phyloP scores from a whole-genome alignment of 2,329 filamentous ascomycete species.

The Massarina eburnea region DNA sequence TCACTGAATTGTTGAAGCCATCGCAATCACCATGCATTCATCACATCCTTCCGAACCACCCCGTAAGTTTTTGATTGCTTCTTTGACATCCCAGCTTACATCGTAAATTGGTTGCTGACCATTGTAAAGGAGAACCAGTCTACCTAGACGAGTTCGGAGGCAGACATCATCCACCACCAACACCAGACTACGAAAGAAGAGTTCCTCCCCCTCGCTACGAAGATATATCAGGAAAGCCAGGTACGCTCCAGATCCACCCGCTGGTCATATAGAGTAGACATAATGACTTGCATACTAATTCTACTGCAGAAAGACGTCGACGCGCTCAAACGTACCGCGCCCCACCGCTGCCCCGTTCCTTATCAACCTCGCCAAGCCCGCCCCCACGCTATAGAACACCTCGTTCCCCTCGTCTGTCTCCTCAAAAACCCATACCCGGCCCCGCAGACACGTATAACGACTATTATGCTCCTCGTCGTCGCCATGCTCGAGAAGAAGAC shows the following conservation, averaged over 20 bases:
- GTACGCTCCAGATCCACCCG: background rate
- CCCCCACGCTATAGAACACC: conserved; percentile 7
- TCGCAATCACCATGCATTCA: conserved; percentile 3
- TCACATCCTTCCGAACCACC: conserved; percentile 1
- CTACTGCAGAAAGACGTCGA: conserved; percentile 1
- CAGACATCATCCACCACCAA: conserved; percentile 6
- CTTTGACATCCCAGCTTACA: background rate
- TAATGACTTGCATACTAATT: background rate
- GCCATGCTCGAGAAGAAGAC: conserved; percentile 11
- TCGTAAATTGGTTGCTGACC: background rate
- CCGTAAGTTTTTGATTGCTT: conserved; percentile 1
- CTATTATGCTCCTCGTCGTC: conserved; percentile 8
- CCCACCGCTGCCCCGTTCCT: background rate
- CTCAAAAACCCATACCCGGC: conserved; percentile 1
- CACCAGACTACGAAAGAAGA: conserved; percentile 1
- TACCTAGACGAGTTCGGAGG: conserved; percentile 14
- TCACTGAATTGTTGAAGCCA: background rate
- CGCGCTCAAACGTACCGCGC: conserved; percentile 6
- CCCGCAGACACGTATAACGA: conserved; percentile 7
- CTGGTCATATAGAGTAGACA: background rate
- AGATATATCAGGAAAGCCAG: conserved; percentile 1
- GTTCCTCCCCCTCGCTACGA: conserved; percentile 5
- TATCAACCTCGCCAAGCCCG: conserved; percentile 6
- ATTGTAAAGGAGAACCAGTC: conserved; percentile 4
- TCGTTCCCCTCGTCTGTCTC: conserved; percentile 3